Conservation (phyloP, 2,329 filamentous ascomycete species). For the Mycocentrospora acerina region DNA sequence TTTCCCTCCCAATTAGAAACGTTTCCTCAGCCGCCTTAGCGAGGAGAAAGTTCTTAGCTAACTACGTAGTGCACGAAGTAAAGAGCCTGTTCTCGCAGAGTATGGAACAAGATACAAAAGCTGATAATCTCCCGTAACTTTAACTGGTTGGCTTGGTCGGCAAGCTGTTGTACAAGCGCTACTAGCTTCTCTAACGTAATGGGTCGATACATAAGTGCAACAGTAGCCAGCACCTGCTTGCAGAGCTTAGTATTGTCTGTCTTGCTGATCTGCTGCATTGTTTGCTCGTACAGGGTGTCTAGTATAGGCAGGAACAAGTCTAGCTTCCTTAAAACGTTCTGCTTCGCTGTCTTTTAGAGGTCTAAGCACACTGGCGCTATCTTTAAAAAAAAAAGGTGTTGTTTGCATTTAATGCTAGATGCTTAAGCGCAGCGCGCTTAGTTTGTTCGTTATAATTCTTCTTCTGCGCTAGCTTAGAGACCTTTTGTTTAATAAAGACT, state of each 20-base stretch:
- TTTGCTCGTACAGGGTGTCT: conserved; percentile 41
- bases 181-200: conserved; percentile 40
- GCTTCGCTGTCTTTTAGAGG: conserved; percentile 19
- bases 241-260: conserved; percentile 34
- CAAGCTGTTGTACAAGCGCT: conserved; percentile 15
- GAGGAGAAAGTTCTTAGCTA: conserved; percentile 47
- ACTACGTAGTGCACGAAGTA: conserved; percentile 47
- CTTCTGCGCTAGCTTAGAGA: conserved; percentile 27
- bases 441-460: conserved; percentile 20
- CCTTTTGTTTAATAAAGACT: conserved; percentile 41
- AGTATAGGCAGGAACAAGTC: conserved; percentile 40
- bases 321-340: conserved; percentile 16
- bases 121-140: conserved; percentile 28
- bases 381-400: conserved; percentile 41
- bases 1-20: conserved; percentile 27
- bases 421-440: conserved; percentile 4
- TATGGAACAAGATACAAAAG: conserved; percentile 41
- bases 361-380: conserved; percentile 22
- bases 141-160: conserved; percentile 6
- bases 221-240: conserved; percentile 38
- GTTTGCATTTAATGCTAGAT: conserved; percentile 37
- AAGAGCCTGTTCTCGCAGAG: conserved; percentile 9
- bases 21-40: conserved; percentile 21
- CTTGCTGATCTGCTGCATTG: conserved; percentile 38
- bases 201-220: conserved; percentile 39